A percentile compares a stretch with the other conserved stretches of the same genome.
Conservation (phyloP, 192 early-diverging fungal species). For the Backusella tuberculispora region DNA sequence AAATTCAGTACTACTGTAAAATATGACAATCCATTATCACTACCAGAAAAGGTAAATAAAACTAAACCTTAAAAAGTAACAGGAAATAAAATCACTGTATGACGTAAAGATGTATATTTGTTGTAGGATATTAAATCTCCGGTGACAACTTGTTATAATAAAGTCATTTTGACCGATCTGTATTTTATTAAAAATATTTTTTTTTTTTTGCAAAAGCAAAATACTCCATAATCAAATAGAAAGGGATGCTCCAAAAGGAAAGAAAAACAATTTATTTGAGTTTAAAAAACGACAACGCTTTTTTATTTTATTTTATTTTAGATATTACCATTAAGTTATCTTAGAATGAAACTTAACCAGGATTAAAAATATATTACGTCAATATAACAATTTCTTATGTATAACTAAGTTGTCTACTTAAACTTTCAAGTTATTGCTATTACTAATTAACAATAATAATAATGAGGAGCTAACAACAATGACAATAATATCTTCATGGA, state of each 20-base stretch:
- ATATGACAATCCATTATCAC: neutral
- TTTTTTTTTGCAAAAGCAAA: too few relatives aligned
- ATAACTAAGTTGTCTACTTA: neutral
- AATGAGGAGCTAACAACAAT: too few relatives aligned
- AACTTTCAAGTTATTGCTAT: neutral
- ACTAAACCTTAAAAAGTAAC: constrained; percentile 7
- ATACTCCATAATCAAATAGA: too few relatives aligned
- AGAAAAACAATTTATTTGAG: too few relatives aligned
- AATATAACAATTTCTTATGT: neutral
- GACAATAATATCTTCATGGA: neutral
- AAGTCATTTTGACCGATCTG: too few relatives aligned
- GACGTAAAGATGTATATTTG: neutral
- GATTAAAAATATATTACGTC: neutral
- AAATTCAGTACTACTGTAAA: neutral
- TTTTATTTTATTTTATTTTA: neutral
- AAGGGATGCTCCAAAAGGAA: too few relatives aligned
- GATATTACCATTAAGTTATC: neutral
- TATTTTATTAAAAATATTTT: too few relatives aligned
- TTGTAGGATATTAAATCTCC: neutral
- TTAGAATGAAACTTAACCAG: neutral
- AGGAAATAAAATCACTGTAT: neutral
- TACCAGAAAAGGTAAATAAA: constrained; percentile 1
- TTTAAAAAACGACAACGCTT: too few relatives aligned
- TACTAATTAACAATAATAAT: too few relatives aligned
- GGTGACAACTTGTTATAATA: neutral